Percentiles rank a stretch among this genome's conserved stretches.
Conservation (phyloP, 108 stramenopile species). For the Pseudonitzschia delicatissima region DNA sequence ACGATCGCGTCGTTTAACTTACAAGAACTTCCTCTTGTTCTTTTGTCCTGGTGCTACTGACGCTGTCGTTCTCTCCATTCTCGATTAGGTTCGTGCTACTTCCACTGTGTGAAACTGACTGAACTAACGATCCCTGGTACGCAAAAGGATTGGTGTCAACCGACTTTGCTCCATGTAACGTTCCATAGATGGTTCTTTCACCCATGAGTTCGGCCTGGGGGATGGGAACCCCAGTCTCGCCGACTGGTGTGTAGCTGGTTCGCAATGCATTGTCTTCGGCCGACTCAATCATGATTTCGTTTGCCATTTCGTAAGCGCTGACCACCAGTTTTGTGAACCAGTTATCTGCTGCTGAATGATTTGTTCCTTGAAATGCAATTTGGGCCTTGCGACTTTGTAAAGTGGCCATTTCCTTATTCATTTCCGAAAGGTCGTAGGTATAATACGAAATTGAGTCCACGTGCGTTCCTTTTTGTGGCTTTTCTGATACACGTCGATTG, state of each 20-base stretch:
- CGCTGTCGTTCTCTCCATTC: not conserved
- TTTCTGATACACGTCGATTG: conserved; percentile 24
- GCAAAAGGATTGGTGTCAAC: conserved; percentile 12
- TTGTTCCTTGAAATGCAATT: conserved; percentile 64
- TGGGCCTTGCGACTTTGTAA: conserved; percentile 61
- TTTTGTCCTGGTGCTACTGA: not conserved
- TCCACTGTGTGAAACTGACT: not conserved
- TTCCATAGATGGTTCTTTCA: conserved; percentile 9
- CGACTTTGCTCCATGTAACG: conserved; percentile 8
- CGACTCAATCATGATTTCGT: conserved; percentile 54
- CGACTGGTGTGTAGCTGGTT: conserved; percentile 22
- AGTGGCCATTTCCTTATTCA: conserved; percentile 48
- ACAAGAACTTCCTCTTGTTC: conserved; percentile 12
- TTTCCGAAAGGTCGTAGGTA: conserved; percentile 63
- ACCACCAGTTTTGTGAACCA: conserved; percentile 47
- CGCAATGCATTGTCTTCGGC: conserved; percentile 43
- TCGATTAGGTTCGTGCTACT: not conserved
- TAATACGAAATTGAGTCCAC: conserved; percentile 86
- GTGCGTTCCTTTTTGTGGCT: conserved; percentile 47
- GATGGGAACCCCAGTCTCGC: conserved; percentile 21
- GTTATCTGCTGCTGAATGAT: conserved; percentile 40
- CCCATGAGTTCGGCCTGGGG: conserved; percentile 49
- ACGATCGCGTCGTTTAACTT: not conserved
- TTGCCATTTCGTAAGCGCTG: conserved; percentile 33
- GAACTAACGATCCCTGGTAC: not conserved